phyloP scores from a whole-genome alignment of 2,329 filamentous ascomycete genomes.

The Alternaria sp. region DNA sequence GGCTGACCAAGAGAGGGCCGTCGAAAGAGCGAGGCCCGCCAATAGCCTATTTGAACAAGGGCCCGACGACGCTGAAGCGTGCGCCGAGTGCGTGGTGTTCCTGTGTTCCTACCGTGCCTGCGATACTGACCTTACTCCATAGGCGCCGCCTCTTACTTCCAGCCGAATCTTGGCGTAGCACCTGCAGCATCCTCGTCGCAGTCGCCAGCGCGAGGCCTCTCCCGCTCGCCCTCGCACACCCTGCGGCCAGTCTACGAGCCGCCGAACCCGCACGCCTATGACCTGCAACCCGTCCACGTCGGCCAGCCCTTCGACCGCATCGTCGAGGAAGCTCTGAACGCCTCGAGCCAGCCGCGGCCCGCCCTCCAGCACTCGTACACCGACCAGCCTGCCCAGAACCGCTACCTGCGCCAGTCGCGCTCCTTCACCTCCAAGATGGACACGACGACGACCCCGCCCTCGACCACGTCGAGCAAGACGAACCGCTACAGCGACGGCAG shows the following conservation, averaged over 20 bases:
- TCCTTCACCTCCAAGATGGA: slow-evolving; percentile 56
- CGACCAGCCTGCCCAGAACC: slow-evolving; percentile 19
- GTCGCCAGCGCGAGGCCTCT: neutral
- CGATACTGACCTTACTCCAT: neutral
- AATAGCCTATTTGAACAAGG: slow-evolving; percentile 24
- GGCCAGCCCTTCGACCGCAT: slow-evolving; percentile 50
- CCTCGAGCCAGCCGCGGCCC: slow-evolving; percentile 30
- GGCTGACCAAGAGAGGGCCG: slow-evolving; percentile 22
- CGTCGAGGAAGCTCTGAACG: slow-evolving; percentile 35
- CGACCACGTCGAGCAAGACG: slow-evolving; percentile 39
- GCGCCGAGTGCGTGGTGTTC: slow-evolving; percentile 12
- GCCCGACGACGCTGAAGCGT: slow-evolving; percentile 25
- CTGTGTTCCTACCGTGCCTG: neutral
- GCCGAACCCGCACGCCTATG: slow-evolving; percentile 10
- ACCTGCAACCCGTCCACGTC: slow-evolving; percentile 18
- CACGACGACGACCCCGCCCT: slow-evolving; percentile 40
- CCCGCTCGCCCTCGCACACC: neutral
- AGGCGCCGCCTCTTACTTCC: slow-evolving; percentile 25
- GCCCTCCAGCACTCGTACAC: slow-evolving; percentile 37
- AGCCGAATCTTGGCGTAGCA: slow-evolving; percentile 16
- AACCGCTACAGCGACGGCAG: slow-evolving; percentile 50
- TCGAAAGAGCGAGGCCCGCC: slow-evolving; percentile 19
- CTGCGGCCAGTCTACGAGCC: slow-evolving; percentile 15
- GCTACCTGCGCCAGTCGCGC: slow-evolving; percentile 49
- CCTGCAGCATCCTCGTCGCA: neutral